Evolutionary conservation across 176 grass and related monocot species (phyloP).

Genomic region (Juncus effusus): DNA sequence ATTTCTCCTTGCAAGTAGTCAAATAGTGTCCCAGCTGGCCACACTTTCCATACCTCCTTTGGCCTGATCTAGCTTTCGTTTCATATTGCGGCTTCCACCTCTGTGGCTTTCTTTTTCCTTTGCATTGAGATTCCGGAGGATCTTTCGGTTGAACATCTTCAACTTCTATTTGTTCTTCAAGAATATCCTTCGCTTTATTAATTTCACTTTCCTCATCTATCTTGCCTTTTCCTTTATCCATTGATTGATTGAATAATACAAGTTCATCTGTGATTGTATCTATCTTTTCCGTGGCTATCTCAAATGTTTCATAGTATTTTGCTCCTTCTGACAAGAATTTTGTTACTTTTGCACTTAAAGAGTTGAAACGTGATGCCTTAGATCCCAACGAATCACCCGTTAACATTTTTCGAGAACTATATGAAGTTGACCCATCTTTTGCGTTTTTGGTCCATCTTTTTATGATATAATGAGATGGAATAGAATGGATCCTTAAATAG

Average conservation of each 20-base stretch:
- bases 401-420: neutral
- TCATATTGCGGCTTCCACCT: too few relatives aligned
- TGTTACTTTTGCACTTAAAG: neutral
- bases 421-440: neutral
- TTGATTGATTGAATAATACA: neutral
- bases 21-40: too few relatives aligned
- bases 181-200: too few relatives aligned
- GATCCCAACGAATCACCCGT: neutral
- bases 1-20: too few relatives aligned
- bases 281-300: neutral
- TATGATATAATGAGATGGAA: neutral
- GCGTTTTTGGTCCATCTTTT: too few relatives aligned
- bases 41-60: too few relatives aligned
- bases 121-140: neutral
- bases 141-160: too few relatives aligned
- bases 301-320: neutral
- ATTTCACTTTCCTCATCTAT: too few relatives aligned
- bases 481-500: neutral
- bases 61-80: too few relatives aligned
- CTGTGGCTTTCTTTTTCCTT: too few relatives aligned
- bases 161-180: neutral
- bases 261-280: neutral
- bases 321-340: neutral
- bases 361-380: neutral
- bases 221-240: too few relatives aligned